Evolutionary conservation across 202 grass and related monocot species (phyloP).

Genomic region (Cymbopogon flexuosus): DNA sequence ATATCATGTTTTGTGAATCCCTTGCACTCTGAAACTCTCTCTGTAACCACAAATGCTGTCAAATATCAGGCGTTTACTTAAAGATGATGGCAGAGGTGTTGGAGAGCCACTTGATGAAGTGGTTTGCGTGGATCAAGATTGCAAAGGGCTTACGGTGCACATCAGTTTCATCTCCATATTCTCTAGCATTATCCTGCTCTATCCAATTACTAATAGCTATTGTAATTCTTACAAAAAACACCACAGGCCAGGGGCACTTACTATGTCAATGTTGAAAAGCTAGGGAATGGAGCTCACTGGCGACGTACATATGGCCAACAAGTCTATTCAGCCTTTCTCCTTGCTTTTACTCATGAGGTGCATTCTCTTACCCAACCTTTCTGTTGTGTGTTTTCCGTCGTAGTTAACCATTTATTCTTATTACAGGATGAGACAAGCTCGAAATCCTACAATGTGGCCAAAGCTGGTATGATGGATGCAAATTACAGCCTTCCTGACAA

Average conservation of each 20-base stretch:
- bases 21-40: constrained; percentile 2
- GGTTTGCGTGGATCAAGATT: constrained; percentile 53
- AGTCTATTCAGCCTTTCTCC: constrained; percentile 82
- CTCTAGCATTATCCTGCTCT: neutral
- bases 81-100: constrained; percentile 67
- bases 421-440: constrained; percentile 59
- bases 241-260: constrained; percentile 64
- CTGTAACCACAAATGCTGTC: constrained; percentile 10
- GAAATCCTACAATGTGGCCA: constrained; percentile 58
- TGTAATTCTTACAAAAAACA: neutral
- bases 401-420: neutral
- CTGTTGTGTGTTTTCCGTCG: neutral
- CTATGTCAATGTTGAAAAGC: constrained; percentile 62
- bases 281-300: constrained; percentile 73
- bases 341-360: constrained; percentile 83
- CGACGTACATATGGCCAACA: constrained; percentile 69
- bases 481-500: constrained; percentile 83
- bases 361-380: neutral
- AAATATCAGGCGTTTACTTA: constrained; percentile 55
- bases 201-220: neutral
- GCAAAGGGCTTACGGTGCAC: constrained; percentile 67
- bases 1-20: neutral
- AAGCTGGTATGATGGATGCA: constrained; percentile 50
- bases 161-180: neutral
- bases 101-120: constrained; percentile 64